These are phyloP conservation scores for Arthroderma uncinatum DNA, from an alignment of 2,329 filamentous ascomycete species.

Conservation along the genomic window DNA sequence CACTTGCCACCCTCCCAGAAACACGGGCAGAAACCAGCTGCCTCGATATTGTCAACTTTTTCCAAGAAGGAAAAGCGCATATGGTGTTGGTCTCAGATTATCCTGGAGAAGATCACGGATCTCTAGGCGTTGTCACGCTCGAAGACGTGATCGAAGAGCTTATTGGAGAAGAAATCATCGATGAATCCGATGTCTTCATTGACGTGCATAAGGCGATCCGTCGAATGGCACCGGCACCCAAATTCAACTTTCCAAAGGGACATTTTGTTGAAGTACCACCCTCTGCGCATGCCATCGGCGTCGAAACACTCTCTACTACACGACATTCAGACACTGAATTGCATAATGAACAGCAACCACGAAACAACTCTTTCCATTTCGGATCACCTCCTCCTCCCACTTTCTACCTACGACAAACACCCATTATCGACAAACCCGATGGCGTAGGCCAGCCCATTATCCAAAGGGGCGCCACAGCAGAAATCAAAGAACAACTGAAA, in stretches of 20 bases:
- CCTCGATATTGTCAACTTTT: constrained; percentile 97
- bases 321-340: constrained; percentile 35
- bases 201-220: constrained; percentile 97
- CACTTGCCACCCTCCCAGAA: constrained; percentile 85
- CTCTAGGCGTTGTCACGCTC: constrained; percentile 83
- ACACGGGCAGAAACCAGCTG: constrained; percentile 93
- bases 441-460: constrained; percentile 27
- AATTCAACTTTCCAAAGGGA: constrained; percentile 54
- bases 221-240: constrained; percentile 72
- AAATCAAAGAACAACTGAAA: constrained; percentile 49
- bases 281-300: constrained; percentile 27
- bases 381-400: constrained; percentile 29
- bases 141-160: constrained; percentile 98
- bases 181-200: constrained; percentile 96
- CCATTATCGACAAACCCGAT: constrained; percentile 21
- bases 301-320: constrained; percentile 36
- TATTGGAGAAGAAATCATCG: constrained; percentile 98
- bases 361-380: constrained; percentile 21
- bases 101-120: constrained; percentile 83
- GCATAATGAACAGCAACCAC: constrained; percentile 9
- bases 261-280: constrained; percentile 42
- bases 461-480: constrained; percentile 43
- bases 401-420: constrained; percentile 31
- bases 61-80: constrained; percentile 97
- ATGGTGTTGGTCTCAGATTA: constrained; percentile 92